These are phyloP conservation scores for Boletus sp. DNA, from an alignment of 1,284 basidiomycete species.

Conservation along the genomic window DNA sequence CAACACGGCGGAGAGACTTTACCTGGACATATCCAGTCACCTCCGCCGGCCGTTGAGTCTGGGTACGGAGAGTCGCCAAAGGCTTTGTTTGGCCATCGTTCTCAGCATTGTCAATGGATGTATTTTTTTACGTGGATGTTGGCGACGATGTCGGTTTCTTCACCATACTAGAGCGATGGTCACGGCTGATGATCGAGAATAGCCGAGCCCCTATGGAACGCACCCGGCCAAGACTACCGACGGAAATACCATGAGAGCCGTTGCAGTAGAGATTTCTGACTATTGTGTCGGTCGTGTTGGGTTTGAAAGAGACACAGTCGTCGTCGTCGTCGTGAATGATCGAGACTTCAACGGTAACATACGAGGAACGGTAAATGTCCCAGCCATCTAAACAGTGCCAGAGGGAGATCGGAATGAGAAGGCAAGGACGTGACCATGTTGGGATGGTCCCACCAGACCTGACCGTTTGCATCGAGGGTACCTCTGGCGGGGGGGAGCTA, in stretches of 20 bases:
- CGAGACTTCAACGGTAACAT: constrained; percentile 37
- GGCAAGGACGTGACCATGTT: constrained; percentile 14
- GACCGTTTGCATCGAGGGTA: constrained; percentile 39
- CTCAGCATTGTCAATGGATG: constrained; percentile 46
- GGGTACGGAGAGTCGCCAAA: constrained; percentile 32
- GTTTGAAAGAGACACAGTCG: constrained; percentile 39
- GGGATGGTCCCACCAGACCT: constrained; percentile 38
- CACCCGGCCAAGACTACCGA: constrained; percentile 23
- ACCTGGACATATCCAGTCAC: constrained; percentile 34
- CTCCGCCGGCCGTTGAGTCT: constrained; percentile 31
- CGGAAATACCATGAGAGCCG: constrained; percentile 22
- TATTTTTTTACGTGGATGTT: constrained; percentile 43
- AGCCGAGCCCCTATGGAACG: not conserved
- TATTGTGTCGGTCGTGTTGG: constrained; percentile 15
- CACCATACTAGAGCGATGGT: constrained; percentile 36
- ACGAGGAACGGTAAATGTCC: constrained; percentile 45
- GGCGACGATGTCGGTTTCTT: constrained; percentile 46
- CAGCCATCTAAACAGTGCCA: constrained; percentile 38
- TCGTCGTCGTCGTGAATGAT: constrained; percentile 42
- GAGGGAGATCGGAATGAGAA: constrained; percentile 1
- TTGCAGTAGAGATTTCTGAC: constrained; percentile 19
- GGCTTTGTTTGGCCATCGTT: constrained; percentile 52
- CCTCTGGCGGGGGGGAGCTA: constrained; percentile 29
- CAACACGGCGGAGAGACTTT: not conserved
- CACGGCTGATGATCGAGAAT: not conserved